Conservation (phyloP, 2,329 filamentous ascomycete genomes). For the Fusarium virguliforme region DNA sequence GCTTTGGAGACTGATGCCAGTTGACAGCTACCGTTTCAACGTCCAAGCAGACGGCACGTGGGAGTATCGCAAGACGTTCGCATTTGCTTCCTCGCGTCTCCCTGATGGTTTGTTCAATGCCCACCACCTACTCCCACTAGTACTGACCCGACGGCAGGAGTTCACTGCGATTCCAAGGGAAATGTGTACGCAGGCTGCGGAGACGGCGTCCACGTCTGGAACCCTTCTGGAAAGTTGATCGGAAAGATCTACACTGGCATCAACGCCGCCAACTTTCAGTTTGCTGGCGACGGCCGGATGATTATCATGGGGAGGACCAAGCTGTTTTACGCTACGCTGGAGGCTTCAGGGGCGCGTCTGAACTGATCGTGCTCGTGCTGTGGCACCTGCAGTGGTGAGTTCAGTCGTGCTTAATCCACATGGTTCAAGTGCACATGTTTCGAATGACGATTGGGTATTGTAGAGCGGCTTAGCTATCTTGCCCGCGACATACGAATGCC, state of each 20-base stretch:
- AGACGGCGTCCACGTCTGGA: constrained; percentile 67
- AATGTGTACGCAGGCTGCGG: constrained; percentile 69
- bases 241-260: constrained; percentile 70
- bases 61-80: constrained; percentile 69
- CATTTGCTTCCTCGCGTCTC: constrained; percentile 67
- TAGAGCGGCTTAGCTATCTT: too few species aligned
- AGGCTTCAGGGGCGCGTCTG: constrained; percentile 38
- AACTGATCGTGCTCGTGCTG: constrained; percentile 5
- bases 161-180: constrained; percentile 69
- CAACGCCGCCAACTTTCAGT: constrained; percentile 64
- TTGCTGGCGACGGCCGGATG: constrained; percentile 58
- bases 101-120: constrained; percentile 67
- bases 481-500: too few species aligned
- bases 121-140: neutral
- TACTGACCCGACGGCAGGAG: constrained; percentile 56
- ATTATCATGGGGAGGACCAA: constrained; percentile 57
- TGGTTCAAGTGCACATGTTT: too few species aligned
- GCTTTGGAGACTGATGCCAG: neutral
- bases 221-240: constrained; percentile 63
- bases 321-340: constrained; percentile 54
- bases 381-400: too few species aligned
- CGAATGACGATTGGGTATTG: too few species aligned
- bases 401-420: too few species aligned
- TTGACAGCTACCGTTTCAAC: constrained; percentile 62
- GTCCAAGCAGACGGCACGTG: constrained; percentile 64